Percentiles rank a stretch among this genome's conserved stretches.
Conservation (phyloP, 768 basidiomycete species). For the Pisolithus orientalis region DNA sequence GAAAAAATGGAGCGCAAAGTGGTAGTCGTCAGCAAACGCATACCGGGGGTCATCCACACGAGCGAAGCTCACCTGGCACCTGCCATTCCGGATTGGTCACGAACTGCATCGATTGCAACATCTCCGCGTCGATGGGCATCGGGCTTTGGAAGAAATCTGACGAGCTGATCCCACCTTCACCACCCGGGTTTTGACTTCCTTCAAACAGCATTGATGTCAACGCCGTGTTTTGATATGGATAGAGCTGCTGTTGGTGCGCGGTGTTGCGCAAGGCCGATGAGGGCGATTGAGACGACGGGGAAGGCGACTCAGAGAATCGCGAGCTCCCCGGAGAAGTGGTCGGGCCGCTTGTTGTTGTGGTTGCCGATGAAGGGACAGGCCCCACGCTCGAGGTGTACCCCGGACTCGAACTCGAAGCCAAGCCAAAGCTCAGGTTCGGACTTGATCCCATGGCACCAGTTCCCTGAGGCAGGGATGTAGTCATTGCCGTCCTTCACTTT, state of each 20-base stretch:
- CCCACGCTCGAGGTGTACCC: not conserved
- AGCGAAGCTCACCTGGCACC: slow-evolving; percentile 41
- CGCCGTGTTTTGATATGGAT: not conserved
- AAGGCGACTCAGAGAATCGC: slow-evolving; percentile 32
- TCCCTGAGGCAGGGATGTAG: not conserved
- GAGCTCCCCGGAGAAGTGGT: slow-evolving; percentile 18
- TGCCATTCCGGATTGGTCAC: slow-evolving; percentile 53
- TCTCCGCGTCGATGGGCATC: slow-evolving; percentile 52
- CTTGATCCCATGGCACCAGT: not conserved
- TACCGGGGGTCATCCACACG: not conserved
- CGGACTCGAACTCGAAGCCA: not conserved
- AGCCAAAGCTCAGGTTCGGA: slow-evolving; percentile 7
- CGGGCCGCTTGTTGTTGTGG: not conserved
- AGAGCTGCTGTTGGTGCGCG: slow-evolving; percentile 22
- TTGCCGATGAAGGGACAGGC: not conserved
- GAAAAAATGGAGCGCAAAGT: not conserved
- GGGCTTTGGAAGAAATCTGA: slow-evolving; percentile 44
- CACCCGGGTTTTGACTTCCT: not conserved
- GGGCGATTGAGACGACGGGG: slow-evolving; percentile 26
- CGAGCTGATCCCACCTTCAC: slow-evolving; percentile 17
- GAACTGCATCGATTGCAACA: slow-evolving; percentile 57
- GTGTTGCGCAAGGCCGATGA: slow-evolving; percentile 37
- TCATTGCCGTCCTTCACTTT: slow-evolving; percentile 12
- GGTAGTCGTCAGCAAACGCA: not conserved
- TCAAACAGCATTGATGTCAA: not conserved